These are phyloP conservation scores for Lasiodiplodia citricola DNA, from an alignment of 2,329 filamentous ascomycete species.

Conservation along the genomic window DNA sequence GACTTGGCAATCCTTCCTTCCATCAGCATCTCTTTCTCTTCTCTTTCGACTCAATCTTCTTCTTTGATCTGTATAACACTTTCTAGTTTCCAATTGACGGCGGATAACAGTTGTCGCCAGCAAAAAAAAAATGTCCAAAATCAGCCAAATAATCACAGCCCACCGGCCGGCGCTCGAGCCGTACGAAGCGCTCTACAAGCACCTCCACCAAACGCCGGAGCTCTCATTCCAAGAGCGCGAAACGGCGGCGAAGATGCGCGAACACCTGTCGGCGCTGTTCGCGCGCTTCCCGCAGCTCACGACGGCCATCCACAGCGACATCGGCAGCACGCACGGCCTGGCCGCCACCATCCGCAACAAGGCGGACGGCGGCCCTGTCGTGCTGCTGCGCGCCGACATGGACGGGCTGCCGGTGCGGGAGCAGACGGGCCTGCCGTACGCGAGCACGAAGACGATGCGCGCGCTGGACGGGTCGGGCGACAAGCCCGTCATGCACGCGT, in stretches of 20 bases:
- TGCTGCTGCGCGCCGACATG: constrained; percentile 67
- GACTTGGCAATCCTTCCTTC: not conserved
- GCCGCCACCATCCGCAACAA: constrained; percentile 64
- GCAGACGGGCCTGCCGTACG: constrained; percentile 60
- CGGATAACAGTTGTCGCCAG: too few species aligned
- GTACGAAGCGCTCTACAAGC: constrained; percentile 44
- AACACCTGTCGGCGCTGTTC: constrained; percentile 36
- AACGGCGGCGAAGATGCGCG: constrained; percentile 39
- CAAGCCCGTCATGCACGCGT: constrained; percentile 70
- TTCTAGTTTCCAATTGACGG: not conserved
- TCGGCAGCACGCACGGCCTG: constrained; percentile 53
- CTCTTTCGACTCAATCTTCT: not conserved
- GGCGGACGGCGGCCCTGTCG: constrained; percentile 39
- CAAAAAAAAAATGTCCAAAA: not conserved
- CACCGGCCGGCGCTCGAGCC: constrained; percentile 36
- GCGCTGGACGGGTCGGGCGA: constrained; percentile 52
- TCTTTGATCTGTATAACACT: too few species aligned
- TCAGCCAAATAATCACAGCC: constrained; percentile 28
- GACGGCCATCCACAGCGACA: constrained; percentile 23
- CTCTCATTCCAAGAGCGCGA: constrained; percentile 43
- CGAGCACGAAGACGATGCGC: constrained; percentile 53
- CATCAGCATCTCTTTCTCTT: not conserved
- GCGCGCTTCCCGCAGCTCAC: constrained; percentile 17
- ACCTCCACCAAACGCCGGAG: constrained; percentile 43
- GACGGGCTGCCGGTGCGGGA: constrained; percentile 66